Evolutionary conservation across 2,329 filamentous ascomycete species (phyloP).

Genomic region (Paraconiothyrium sp.): DNA sequence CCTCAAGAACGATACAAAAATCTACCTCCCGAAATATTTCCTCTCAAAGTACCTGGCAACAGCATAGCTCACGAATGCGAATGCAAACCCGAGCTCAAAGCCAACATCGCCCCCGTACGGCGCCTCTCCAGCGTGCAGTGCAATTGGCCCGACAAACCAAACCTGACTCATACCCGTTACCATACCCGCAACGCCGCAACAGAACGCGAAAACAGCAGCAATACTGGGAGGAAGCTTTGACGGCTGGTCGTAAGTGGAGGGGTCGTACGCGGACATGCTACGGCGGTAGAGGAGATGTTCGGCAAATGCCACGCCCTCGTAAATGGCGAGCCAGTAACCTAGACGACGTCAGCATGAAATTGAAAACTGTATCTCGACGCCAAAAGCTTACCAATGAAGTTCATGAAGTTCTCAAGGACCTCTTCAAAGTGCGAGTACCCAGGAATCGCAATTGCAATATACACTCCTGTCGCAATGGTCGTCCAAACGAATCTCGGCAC

Average conservation of each 20-base stretch:
- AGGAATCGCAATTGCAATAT: constrained; percentile 75
- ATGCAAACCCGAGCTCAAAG: constrained; percentile 73
- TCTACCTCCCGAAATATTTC: constrained; percentile 16
- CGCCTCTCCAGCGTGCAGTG: constrained; percentile 63
- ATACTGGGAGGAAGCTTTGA: constrained; percentile 69
- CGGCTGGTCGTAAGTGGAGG: constrained; percentile 67
- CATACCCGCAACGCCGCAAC: constrained; percentile 71
- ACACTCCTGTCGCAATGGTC: constrained; percentile 67
- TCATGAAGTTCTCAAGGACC: constrained; percentile 76
- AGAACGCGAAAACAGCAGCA: constrained; percentile 71
- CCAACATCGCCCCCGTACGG: constrained; percentile 67
- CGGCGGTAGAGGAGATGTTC: constrained; percentile 76
- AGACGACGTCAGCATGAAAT: constrained; percentile 31
- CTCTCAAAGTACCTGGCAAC: constrained; percentile 17
- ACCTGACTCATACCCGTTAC: constrained; percentile 75
- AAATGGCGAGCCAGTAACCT: constrained; percentile 79
- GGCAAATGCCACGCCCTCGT: constrained; percentile 70
- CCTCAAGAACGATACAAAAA: too few species aligned
- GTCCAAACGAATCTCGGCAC: constrained; percentile 76
- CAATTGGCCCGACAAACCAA: constrained; percentile 74
- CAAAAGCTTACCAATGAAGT: constrained; percentile 39
- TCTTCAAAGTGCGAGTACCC: constrained; percentile 72
- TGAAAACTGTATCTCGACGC: neutral
- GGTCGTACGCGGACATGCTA: constrained; percentile 68
- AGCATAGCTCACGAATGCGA: constrained; percentile 45